Evolutionary conservation across 2,329 filamentous ascomycete genomes (phyloP), one percentile per base, ranked within the genome.

Genomic region (Orbilia brochopaga): DNA sequence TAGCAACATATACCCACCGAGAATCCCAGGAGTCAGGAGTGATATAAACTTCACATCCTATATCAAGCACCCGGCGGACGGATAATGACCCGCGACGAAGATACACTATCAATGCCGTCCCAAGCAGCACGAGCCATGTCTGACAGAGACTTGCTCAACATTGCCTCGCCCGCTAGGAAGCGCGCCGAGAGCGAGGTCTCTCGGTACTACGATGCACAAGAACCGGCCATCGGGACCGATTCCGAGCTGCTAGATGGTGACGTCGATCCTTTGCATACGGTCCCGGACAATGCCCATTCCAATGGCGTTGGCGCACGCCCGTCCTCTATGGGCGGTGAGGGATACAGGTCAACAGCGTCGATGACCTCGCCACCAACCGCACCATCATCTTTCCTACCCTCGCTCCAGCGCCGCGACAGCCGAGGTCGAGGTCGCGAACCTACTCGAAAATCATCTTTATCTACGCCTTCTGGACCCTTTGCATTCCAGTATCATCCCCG

Each of bases 121-220:
- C 60, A 70, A 54, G 53, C 63, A 52, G 58, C 57, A 15, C 54
- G 48, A 5, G 32, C 51, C 37, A 70, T 64, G 66, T 21, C 37
- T 15, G 60, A 60, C 21, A 53, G 51, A 30, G 59, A 70, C 59
- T 59, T 72, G 42, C 67, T 72, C 32, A 60, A 65, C 27, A 61
- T 72, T 35, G 13, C 59, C 17, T 65, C 67, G 54, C 51, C 67
- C 17, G 40, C 67, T 19, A 72, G 67, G 51, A 65, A 72, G 57
- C 67, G 67, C 55, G 67, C 67, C 60, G 67, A 72, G 48, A 72
- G 67, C 42, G 67, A 72, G 24, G 67, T 72, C 8, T 72, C 67
- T 32, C 56, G 67, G 51, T 72, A 72, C 60, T 72, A 72, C 55
- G 67, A 72, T 19, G 67, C 67, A 61, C 67, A 72, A 21, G 67